A percentile compares a stretch with the other conserved stretches of the same genome.
Evolutionary conservation across 2,329 filamentous ascomycete genomes (phyloP).

Genomic region (Ilyonectria robusta): DNA sequence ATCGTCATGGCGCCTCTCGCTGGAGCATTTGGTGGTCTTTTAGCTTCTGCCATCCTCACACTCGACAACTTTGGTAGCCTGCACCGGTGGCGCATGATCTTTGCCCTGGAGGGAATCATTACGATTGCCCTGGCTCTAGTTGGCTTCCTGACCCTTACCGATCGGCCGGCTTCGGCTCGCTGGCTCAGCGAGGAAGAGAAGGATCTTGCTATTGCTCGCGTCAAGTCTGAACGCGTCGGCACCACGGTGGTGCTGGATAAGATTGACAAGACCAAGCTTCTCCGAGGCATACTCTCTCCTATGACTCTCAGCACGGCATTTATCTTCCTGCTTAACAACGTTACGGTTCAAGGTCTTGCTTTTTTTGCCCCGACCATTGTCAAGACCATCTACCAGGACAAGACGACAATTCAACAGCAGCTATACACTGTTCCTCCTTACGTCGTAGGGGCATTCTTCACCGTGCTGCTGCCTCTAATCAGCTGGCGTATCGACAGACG

Average conservation of each 20-base stretch:
- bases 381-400: slow-evolving; percentile 58
- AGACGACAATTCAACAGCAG: slow-evolving; percentile 72
- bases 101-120: slow-evolving; percentile 77
- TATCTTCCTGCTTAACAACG: slow-evolving; percentile 75
- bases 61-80: slow-evolving; percentile 69
- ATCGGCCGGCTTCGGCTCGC: slow-evolving; percentile 73
- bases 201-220: slow-evolving; percentile 65
- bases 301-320: slow-evolving; percentile 63
- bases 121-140: slow-evolving; percentile 65
- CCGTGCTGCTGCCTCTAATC: slow-evolving; percentile 71
- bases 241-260: slow-evolving; percentile 69
- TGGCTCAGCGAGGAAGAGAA: slow-evolving; percentile 76
- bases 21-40: slow-evolving; percentile 75
- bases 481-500: slow-evolving; percentile 73
- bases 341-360: slow-evolving; percentile 79
- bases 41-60: slow-evolving; percentile 72
- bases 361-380: slow-evolving; percentile 82
- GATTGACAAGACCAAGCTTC: slow-evolving; percentile 70
- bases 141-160: slow-evolving; percentile 73
- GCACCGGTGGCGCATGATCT: slow-evolving; percentile 77
- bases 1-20: slow-evolving; percentile 76
- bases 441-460: slow-evolving; percentile 77
- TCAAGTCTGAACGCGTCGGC: slow-evolving; percentile 64
- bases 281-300: slow-evolving; percentile 74
- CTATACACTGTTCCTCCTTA: slow-evolving; percentile 81